Conservation (phyloP, 768 basidiomycete species). For the Imleria badia region DNA sequence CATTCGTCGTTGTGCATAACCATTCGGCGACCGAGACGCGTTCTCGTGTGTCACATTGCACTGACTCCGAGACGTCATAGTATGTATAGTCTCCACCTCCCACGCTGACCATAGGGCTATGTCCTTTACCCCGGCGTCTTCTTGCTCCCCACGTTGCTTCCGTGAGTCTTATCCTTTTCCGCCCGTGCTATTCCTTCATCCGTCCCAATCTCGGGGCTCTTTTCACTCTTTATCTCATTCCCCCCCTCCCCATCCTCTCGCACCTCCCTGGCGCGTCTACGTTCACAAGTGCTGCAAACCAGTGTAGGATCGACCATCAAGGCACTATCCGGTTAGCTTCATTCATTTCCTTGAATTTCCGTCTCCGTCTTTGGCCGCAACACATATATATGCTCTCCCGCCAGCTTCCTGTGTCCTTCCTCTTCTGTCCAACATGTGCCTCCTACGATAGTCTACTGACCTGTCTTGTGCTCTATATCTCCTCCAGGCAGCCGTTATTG, state of each 20-base stretch:
- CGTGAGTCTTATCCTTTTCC: constrained; percentile 11
- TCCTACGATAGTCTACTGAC: constrained; percentile 16
- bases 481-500: constrained; percentile 4
- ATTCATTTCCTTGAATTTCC: constrained; percentile 25
- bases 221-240: neutral
- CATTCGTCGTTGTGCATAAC: neutral
- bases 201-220: neutral
- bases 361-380: constrained; percentile 6
- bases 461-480: constrained; percentile 14
- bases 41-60: constrained; percentile 14
- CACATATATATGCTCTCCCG: neutral
- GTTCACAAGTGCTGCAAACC: neutral
- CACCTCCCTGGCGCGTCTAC: neutral
- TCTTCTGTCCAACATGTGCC: constrained; percentile 10
- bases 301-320: constrained; percentile 24
- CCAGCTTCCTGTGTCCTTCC: constrained; percentile 8
- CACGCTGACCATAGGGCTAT: constrained; percentile 11
- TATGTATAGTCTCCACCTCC: constrained; percentile 14
- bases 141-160: constrained; percentile 22
- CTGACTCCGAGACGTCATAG: constrained; percentile 20
- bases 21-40: constrained; percentile 6
- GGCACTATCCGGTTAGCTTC: constrained; percentile 20
- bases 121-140: constrained; percentile 4
- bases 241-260: neutral
- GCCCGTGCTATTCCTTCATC: neutral